Conservation (phyloP, 345 rosid species). For the Geranium brycei region DNA sequence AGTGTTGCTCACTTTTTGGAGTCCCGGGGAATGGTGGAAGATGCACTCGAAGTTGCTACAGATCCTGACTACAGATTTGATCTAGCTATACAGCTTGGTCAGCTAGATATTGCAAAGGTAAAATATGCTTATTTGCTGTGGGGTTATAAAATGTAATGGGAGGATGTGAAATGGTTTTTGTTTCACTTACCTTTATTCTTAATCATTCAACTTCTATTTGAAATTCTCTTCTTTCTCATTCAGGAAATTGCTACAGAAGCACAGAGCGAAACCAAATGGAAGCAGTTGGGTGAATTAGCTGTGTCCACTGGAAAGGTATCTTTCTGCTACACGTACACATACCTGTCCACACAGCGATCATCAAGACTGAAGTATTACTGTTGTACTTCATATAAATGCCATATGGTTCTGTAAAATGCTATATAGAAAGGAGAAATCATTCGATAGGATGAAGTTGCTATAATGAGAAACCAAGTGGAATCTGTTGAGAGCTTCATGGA, state of each 20-base stretch:
- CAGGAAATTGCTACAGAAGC: slow-evolving; percentile 4
- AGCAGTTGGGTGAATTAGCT: slow-evolving; percentile 93
- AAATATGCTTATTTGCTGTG: background rate
- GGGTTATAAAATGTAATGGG: background rate
- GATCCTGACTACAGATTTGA: background rate
- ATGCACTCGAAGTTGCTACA: background rate
- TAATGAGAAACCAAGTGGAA: background rate
- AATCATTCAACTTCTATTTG: too few species aligned
- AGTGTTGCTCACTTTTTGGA: slow-evolving; percentile 48
- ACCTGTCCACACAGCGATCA: background rate
- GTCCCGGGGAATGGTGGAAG: slow-evolving; percentile 29
- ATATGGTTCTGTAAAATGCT: background rate
- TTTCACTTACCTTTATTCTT: background rate
- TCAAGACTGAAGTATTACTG: background rate
- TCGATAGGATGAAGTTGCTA: background rate
- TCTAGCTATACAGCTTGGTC: background rate
- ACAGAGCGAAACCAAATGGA: slow-evolving; percentile 38
- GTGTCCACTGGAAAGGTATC: slow-evolving; percentile 89
- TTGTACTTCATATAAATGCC: background rate
- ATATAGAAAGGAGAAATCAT: too few species aligned
- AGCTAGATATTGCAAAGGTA: background rate
- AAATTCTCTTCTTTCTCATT: background rate
- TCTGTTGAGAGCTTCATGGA: background rate
- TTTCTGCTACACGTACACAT: background rate
- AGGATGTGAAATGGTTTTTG: background rate